Evolutionary conservation across 495 filamentous ascomycete species (phyloP).

Genomic region (Arthonia radiata): DNA sequence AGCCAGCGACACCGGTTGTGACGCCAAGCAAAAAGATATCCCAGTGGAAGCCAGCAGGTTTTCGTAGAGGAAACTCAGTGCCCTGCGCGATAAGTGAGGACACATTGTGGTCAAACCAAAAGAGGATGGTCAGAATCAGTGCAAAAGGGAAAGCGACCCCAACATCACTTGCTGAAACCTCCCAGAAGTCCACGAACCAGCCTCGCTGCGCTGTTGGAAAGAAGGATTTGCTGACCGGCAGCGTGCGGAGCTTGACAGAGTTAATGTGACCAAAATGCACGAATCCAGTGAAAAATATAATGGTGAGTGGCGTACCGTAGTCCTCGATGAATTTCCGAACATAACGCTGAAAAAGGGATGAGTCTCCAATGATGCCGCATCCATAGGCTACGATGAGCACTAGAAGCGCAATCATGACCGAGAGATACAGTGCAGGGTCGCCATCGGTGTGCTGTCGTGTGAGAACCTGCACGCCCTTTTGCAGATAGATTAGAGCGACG

Average conservation of each 20-base stretch:
- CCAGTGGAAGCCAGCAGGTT: slow-evolving; percentile 92
- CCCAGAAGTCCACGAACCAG: slow-evolving; percentile 83
- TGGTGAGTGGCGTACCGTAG: slow-evolving; percentile 59
- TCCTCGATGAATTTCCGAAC: slow-evolving; percentile 60
- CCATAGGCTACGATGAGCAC: slow-evolving; percentile 48
- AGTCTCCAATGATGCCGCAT: slow-evolving; percentile 42
- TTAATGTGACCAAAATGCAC: slow-evolving; percentile 62
- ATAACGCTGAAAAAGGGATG: slow-evolving; percentile 42
- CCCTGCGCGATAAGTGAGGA: slow-evolving; percentile 79
- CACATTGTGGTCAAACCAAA: slow-evolving; percentile 76
- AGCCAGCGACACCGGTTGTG: slow-evolving; percentile 61
- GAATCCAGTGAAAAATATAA: slow-evolving; percentile 75
- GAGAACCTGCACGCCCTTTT: slow-evolving; percentile 63
- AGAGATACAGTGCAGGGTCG: slow-evolving; percentile 45
- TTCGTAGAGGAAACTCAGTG: slow-evolving; percentile 71
- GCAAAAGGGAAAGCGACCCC: slow-evolving; percentile 82
- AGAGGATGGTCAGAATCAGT: slow-evolving; percentile 61
- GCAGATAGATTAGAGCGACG: slow-evolving; percentile 65
- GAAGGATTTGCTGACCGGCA: slow-evolving; percentile 61
- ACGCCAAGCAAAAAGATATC: slow-evolving; percentile 77
- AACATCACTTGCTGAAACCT: slow-evolving; percentile 44
- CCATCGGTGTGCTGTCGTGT: slow-evolving; percentile 32
- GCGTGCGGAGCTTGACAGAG: slow-evolving; percentile 31
- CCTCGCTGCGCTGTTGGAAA: slow-evolving; percentile 50
- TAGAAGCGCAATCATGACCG: slow-evolving; percentile 44